These are phyloP conservation scores for Diaporthe velutina DNA, from an alignment of 2,329 filamentous ascomycete genomes.

Conservation along the genomic window DNA sequence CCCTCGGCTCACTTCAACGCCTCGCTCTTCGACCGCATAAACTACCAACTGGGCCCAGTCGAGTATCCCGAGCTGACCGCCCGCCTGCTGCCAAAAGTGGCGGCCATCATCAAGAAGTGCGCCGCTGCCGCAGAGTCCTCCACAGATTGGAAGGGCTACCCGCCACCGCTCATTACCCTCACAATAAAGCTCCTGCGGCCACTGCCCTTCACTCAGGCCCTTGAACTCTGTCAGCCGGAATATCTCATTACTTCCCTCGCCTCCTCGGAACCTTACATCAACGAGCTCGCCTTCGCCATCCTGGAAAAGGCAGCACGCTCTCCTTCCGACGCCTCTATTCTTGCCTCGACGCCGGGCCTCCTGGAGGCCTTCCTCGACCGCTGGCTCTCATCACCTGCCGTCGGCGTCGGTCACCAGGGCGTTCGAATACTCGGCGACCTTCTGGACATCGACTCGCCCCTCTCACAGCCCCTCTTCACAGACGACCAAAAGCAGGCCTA, in stretches of 20 bases:
- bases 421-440: conserved; percentile 64
- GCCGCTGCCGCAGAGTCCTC: conserved; percentile 49
- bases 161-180: conserved; percentile 63
- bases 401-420: conserved; percentile 68
- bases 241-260: conserved; percentile 65
- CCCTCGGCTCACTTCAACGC: conserved; percentile 57
- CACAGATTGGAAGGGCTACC: conserved; percentile 49
- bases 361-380: conserved; percentile 61
- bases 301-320: conserved; percentile 66
- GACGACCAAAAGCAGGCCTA: conserved; percentile 39
- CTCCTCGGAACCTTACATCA: conserved; percentile 68
- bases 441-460: conserved; percentile 67
- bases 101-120: conserved; percentile 64
- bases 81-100: conserved; percentile 66
- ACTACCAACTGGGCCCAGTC: conserved; percentile 39
- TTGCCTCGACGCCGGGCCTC: conserved; percentile 63
- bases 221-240: conserved; percentile 65
- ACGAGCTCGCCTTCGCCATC: conserved; percentile 69
- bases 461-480: conserved; percentile 46
- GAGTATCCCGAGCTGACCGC: conserved; percentile 60
- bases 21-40: conserved; percentile 63
- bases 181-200: conserved; percentile 69
- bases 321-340: conserved; percentile 62
- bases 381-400: conserved; percentile 67
- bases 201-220: conserved; percentile 63